These are phyloP conservation scores for Yamadazyma atmosphaerica DNA, from an alignment of 1,139 yeast genomes.

Conservation along the genomic window DNA sequence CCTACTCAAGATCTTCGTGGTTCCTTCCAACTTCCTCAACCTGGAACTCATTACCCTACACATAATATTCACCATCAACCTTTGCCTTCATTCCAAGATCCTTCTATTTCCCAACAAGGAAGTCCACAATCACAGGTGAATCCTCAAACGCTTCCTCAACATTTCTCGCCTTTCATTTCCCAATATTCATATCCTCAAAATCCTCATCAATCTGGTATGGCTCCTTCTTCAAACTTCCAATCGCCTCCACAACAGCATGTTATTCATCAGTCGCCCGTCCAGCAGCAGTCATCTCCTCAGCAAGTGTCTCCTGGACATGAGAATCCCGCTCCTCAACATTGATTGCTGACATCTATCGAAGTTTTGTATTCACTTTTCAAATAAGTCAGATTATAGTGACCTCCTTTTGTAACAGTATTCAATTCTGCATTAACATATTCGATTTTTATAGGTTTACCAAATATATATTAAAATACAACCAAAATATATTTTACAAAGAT, in stretches of 20 bases:
- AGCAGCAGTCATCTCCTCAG: background rate
- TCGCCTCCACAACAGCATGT: background rate
- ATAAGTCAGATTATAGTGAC: too few relatives aligned
- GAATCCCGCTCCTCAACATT: conserved; percentile 1
- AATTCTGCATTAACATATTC: conserved; percentile 4
- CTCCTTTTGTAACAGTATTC: conserved; percentile 3
- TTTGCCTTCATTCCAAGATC: background rate
- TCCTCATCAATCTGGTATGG: background rate
- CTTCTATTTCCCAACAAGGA: background rate
- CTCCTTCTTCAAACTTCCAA: background rate
- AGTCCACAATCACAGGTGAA: background rate
- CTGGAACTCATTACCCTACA: background rate
- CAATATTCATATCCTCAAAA: background rate
- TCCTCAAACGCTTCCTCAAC: background rate
- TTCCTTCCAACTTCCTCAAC: background rate
- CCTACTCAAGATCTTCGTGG: background rate
- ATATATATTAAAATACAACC: conserved; percentile 5
- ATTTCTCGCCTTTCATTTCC: background rate
- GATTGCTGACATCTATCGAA: background rate
- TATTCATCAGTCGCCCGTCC: background rate
- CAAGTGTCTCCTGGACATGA: background rate
- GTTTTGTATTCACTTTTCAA: too few relatives aligned
- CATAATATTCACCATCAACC: background rate
- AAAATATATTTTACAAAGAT: conserved; percentile 5
- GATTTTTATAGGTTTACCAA: conserved; percentile 3